phyloP scores from a whole-genome alignment of 352 stramenopile genomes.

The Phytophthora capsici region DNA sequence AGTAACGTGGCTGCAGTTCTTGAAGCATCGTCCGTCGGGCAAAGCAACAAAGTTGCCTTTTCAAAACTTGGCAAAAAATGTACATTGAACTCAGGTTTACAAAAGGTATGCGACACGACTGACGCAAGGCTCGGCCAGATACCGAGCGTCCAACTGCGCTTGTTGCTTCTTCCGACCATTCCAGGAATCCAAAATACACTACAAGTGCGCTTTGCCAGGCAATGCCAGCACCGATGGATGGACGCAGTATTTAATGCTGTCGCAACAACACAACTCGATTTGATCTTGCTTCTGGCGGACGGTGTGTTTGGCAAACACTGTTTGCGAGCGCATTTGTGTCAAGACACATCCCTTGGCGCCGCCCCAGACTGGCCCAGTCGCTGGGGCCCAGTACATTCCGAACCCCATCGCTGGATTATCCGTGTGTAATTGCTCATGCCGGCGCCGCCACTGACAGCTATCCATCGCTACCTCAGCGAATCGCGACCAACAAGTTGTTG shows the following conservation, averaged over 20 bases:
- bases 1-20: conserved; percentile 18
- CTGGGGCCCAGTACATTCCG: not conserved
- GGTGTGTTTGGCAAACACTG: too few species aligned
- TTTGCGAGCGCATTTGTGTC: conserved; percentile 1
- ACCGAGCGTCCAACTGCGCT: not conserved
- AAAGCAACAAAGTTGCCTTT: conserved; percentile 26
- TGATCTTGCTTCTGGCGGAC: not conserved
- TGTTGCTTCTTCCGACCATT: conserved; percentile 6
- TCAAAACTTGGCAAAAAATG: conserved; percentile 12
- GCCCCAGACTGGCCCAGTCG: too few species aligned
- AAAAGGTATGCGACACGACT: conserved; percentile 29
- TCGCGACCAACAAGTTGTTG: not conserved
- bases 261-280: conserved; percentile 7
- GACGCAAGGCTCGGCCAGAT: conserved; percentile 23
- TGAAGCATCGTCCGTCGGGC: conserved; percentile 13
- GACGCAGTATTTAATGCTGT: not conserved
- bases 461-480: conserved; percentile 11
- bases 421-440: conserved; percentile 10
- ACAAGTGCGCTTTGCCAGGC: not conserved
- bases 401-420: conserved; percentile 8
- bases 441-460: not conserved
- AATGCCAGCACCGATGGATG: conserved; percentile 2
- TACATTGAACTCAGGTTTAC: conserved; percentile 20
- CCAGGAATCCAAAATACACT: too few species aligned
- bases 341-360: conserved; percentile 6